phyloP scores from a whole-genome alignment of 2,329 filamentous ascomycete genomes.

The Xylaria polymorpha region DNA sequence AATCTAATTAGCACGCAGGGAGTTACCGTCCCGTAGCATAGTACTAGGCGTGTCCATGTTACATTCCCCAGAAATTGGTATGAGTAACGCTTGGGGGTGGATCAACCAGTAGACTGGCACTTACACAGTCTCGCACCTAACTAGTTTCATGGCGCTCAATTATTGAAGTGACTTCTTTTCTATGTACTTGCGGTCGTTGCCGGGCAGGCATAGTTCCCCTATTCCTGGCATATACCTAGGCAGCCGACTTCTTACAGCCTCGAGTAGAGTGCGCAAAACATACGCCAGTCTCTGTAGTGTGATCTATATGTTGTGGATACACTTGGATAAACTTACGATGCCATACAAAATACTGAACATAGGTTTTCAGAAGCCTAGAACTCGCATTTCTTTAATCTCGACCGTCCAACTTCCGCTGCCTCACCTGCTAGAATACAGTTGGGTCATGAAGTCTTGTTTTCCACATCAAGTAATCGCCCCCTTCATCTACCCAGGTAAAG shows the following conservation, averaged over 20 bases:
- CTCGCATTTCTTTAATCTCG: too few relatives aligned
- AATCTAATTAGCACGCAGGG: neutral
- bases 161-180: neutral
- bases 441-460: too few relatives aligned
- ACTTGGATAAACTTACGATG: too few relatives aligned
- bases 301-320: too few relatives aligned
- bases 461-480: too few relatives aligned
- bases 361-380: too few relatives aligned
- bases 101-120: neutral
- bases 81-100: constrained; percentile 11
- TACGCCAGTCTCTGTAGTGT: neutral
- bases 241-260: neutral
- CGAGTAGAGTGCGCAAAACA: neutral
- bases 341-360: too few relatives aligned
- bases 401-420: too few relatives aligned
- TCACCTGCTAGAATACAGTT: too few relatives aligned
- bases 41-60: neutral
- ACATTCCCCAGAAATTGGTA: constrained; percentile 22
- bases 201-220: neutral
- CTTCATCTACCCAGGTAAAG: too few relatives aligned
- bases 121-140: neutral
- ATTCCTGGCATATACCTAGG: neutral
- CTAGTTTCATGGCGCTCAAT: too few relatives aligned
- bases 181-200: neutral
- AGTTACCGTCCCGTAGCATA: constrained; percentile 16